A percentile compares a stretch with the other conserved stretches of the same genome.
These are phyloP conservation scores for Lolium perenne DNA, from an alignment of 176 grass and related monocot species.

Conservation along the genomic window DNA sequence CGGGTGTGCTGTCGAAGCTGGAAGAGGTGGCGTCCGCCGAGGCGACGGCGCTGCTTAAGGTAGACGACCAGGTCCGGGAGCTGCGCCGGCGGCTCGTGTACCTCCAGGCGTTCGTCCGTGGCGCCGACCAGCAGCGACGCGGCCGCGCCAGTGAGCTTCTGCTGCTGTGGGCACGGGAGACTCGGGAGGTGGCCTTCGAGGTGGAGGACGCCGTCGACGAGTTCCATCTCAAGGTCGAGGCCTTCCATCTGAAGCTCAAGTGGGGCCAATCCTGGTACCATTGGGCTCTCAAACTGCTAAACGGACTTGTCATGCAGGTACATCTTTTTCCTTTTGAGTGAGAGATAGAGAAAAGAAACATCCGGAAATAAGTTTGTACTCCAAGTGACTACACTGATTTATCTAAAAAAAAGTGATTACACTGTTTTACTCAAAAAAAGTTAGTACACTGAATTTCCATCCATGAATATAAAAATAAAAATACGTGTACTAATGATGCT, in stretches of 20 bases:
- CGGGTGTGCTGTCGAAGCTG: not conserved
- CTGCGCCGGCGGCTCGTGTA: not conserved
- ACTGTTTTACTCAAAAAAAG: too few relatives aligned
- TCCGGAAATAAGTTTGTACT: too few relatives aligned
- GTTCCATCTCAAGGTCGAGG: constrained; percentile 39
- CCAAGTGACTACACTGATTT: not conserved
- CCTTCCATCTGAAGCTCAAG: not conserved
- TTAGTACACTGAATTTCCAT: too few relatives aligned
- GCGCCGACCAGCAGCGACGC: constrained; percentile 12
- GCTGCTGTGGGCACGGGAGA: constrained; percentile 51
- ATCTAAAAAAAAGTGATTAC: too few relatives aligned
- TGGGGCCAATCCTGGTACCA: not conserved
- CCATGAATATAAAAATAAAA: too few relatives aligned
- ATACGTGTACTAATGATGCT: not conserved
- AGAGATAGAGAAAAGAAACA: too few relatives aligned
- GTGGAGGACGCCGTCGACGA: constrained; percentile 59
- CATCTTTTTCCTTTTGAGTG: too few relatives aligned
- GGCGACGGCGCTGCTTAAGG: not conserved
- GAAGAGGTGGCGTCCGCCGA: not conserved
- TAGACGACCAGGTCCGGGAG: not conserved
- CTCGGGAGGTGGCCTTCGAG: constrained; percentile 55
- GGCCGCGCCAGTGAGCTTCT: constrained; percentile 51
- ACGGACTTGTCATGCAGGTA: not conserved
- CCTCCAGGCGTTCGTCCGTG: not conserved
- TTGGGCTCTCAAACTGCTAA: not conserved